phyloP scores from a whole-genome alignment of 306 rosid species.

The Malus sieversii region DNA sequence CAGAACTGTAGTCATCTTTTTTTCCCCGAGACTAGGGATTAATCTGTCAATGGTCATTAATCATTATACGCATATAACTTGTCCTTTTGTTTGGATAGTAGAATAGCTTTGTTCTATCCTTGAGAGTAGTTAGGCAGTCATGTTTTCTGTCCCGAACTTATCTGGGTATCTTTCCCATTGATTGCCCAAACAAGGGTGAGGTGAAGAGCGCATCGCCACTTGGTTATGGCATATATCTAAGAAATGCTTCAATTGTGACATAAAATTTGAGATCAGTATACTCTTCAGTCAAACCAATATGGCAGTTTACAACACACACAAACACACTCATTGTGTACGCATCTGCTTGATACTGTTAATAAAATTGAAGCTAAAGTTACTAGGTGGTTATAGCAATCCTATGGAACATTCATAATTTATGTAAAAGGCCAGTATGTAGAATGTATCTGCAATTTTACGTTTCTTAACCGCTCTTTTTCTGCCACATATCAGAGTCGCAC shows the following conservation, averaged over 20 bases:
- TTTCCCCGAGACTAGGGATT: background rate
- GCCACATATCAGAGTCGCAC: conserved; percentile 62
- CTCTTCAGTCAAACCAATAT: background rate
- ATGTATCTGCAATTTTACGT: conserved; percentile 2
- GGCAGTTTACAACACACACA: background rate
- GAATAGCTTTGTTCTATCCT: background rate
- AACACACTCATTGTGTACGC: background rate
- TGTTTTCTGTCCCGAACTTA: background rate
- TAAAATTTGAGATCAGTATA: background rate
- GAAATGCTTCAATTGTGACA: background rate
- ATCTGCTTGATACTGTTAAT: background rate
- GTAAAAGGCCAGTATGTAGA: background rate
- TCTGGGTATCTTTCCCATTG: background rate
- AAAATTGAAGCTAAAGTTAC: background rate
- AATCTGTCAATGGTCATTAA: background rate
- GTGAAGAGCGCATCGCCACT: background rate
- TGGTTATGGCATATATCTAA: background rate
- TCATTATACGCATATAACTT: background rate
- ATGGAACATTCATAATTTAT: background rate
- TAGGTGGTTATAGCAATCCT: background rate
- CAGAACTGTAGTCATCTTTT: background rate
- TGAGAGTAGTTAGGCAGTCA: background rate
- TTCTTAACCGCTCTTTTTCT: conserved; percentile 7
- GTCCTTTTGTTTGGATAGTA: background rate
- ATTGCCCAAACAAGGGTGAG: background rate